Base-by-base conservation (phyloP, 768 basidiomycete genomes). In the Tephrocybe sp. region DNA sequence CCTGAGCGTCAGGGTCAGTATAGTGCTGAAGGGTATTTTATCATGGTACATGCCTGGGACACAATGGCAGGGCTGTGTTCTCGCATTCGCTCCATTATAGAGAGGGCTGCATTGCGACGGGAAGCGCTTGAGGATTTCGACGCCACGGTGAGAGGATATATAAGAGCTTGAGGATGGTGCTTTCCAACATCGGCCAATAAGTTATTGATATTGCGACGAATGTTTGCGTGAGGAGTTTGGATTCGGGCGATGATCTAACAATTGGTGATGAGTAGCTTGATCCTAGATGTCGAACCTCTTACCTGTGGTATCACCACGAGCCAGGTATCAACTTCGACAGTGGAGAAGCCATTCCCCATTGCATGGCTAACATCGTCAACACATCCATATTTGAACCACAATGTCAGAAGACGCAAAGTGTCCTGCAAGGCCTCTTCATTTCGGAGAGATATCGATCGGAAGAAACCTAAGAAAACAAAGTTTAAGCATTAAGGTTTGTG, bases 301-400 rank as follows among this genome's bases (percentile, higher is more conserved):
- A 92, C 95, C 80, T 98, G 96, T 39, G 97, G 97, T 47, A 98
- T 93, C 56, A 99, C 97, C 61, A 98, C 94, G 31, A 99, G 77
- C 97, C 97, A 99, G 0, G 95, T 98, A 62, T 99, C 94, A 44
- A 99, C 86, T 63, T 90, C 92, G 30, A 99, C 92, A 31, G 82
- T 83, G 2, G 83, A 82, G 68, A 97, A 92, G 1, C 96, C 95
- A 46, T 72, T 84, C 21, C 79, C 83, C 77, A 99, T 94, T 0
- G 93, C 91, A 57, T 88, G 78, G 60, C 87, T 92, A 57, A 99
- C 94, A 49, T 92, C 87, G 40, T 89, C 84, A 53, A 95, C 85
- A 25, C 86, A 84, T 9, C 96, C 97, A 64, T 87, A 98, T 61
- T 96, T 96, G 78, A 99, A 99, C 97, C 97, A 99, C 2, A 99